A percentile compares a stretch with the other conserved stretches of the same genome.
These are phyloP conservation scores for Urostyla sp. DNA, from an alignment of 73 alveolate genomes.

Conservation along the genomic window DNA sequence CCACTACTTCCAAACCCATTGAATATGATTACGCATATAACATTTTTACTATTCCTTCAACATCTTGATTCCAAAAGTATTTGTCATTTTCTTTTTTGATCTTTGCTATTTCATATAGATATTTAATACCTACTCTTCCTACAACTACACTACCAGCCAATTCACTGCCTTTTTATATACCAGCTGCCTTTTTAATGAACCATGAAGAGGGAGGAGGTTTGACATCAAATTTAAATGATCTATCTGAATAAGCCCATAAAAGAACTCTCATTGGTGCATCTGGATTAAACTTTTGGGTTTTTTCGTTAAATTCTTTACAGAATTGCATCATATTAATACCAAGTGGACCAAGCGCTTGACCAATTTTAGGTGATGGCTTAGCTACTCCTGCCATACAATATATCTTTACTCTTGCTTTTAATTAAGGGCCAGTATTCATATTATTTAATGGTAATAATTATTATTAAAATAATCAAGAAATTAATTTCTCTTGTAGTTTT, in stretches of 20 bases:
- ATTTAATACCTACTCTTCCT: slow-evolving; percentile 68
- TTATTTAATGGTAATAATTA: neutral
- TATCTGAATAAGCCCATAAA: slow-evolving; percentile 67
- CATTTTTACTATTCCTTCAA: slow-evolving; percentile 69
- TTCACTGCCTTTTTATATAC: slow-evolving; percentile 56
- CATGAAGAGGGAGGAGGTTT: slow-evolving; percentile 79
- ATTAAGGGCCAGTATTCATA: slow-evolving; percentile 64
- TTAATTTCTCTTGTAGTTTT: neutral
- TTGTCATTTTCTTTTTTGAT: slow-evolving; percentile 68
- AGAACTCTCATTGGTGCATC: slow-evolving; percentile 76
- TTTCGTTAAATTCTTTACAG: slow-evolving; percentile 84
- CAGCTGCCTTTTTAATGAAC: slow-evolving; percentile 81
- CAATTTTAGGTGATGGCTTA: slow-evolving; percentile 83
- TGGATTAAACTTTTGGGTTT: slow-evolving; percentile 69
- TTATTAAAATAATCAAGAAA: neutral
- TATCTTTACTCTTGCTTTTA: slow-evolving; percentile 71
- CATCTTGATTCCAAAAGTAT: slow-evolving; percentile 46
- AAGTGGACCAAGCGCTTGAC: slow-evolving; percentile 83
- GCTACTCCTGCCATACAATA: slow-evolving; percentile 80
- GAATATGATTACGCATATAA: slow-evolving; percentile 61
- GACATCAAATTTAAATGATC: slow-evolving; percentile 71
- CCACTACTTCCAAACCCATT: slow-evolving; percentile 73
- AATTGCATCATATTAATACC: slow-evolving; percentile 84
- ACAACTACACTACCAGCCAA: slow-evolving; percentile 55
- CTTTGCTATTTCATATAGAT: slow-evolving; percentile 78